Evolutionary conservation across 2,329 filamentous ascomycete genomes (phyloP).

Genomic region (Aspergillus alliaceus): DNA sequence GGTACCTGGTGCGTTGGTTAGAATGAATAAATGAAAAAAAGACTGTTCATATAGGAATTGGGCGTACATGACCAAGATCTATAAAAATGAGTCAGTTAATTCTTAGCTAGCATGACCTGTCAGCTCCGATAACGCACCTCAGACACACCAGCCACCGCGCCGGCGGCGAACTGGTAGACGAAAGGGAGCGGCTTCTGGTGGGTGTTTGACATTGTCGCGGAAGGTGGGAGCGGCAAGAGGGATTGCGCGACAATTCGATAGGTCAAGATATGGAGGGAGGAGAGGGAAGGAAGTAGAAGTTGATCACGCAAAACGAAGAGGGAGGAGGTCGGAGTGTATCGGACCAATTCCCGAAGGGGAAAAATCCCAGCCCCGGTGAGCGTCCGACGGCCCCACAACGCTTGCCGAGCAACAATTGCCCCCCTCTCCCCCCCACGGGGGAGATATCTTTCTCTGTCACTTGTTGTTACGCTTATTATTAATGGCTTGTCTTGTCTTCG

Average conservation of each 20-base stretch:
- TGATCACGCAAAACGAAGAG: slow-evolving; percentile 12
- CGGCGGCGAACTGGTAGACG: slow-evolving; percentile 91
- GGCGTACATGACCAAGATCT: slow-evolving; percentile 85
- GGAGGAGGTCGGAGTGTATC: slow-evolving; percentile 10
- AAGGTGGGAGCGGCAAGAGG: not conserved
- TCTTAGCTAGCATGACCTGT: not conserved
- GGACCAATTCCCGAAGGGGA: slow-evolving; percentile 9
- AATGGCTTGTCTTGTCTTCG: not conserved
- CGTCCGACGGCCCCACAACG: not conserved
- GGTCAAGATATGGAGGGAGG: not conserved
- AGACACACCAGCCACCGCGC: slow-evolving; percentile 95
- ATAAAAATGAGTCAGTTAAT: not conserved
- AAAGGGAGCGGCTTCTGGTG: slow-evolving; percentile 80
- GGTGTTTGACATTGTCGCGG: slow-evolving; percentile 57
- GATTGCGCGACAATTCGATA: too few relatives aligned
- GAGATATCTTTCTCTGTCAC: too few relatives aligned
- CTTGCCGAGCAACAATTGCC: too few relatives aligned
- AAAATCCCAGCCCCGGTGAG: slow-evolving; percentile 3
- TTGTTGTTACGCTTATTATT: slow-evolving; percentile 1
- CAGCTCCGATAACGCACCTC: slow-evolving; percentile 64
- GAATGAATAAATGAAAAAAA: not conserved
- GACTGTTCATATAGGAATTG: not conserved
- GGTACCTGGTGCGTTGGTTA: slow-evolving; percentile 69
- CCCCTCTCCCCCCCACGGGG: slow-evolving; percentile 5
- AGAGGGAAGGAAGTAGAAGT: slow-evolving; percentile 8